Base-by-base conservation (phyloP, 108 stramenopile species). In the Pseudonitzschia delicatissima region DNA sequence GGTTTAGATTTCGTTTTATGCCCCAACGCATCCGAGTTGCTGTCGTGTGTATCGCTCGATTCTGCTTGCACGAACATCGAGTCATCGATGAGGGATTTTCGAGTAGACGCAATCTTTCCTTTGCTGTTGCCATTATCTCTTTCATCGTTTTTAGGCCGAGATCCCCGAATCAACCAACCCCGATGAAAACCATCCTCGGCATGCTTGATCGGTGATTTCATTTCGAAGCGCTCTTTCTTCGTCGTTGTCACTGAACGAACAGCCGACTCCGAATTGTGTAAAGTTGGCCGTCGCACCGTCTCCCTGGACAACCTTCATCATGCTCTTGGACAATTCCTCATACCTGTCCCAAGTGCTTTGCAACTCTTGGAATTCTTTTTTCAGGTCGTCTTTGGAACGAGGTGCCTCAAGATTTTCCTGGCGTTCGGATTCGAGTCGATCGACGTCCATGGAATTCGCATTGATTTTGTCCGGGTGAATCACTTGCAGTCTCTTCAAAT, bases 231-330 rank as follows among this genome's bases (percentile, higher is more conserved):
- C 70, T 20, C 81, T 71, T 47, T 93, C 92, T 20, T 70, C 49
- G 33, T 85, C 81, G 58, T 36, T 85, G 51, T 93, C 92, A 5
- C 84, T 57, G 74, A 93, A 93, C 9, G 86, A 87, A 40, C 92
- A 93, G 26, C 92, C 92, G 18, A 93, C 92, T 4, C 89, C 92
- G 67, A 93, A 93, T 67, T 87, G 50, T 18, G 86, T 93, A 65
- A 93, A 93, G 45, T 83, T 82, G 26, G 74, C 66, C 2, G 70
- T 68, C 7, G 51, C 79, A 26, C 71, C 66, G 18, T 60, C 60
- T 17, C 51, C 39, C 11, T 18, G 35, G 51, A 18, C 26, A 20
- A 45, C 32, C 23, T 49, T 66, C 63, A 62, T 57, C 71, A 74
- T 59, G 0, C 53, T 21, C 64, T 70, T 77, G 15, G 69, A 74